Percentiles rank a stretch among this genome's conserved stretches.
phyloP scores from a whole-genome alignment of 108 stramenopile species.

The Pseudonitzschia multiseries region DNA sequence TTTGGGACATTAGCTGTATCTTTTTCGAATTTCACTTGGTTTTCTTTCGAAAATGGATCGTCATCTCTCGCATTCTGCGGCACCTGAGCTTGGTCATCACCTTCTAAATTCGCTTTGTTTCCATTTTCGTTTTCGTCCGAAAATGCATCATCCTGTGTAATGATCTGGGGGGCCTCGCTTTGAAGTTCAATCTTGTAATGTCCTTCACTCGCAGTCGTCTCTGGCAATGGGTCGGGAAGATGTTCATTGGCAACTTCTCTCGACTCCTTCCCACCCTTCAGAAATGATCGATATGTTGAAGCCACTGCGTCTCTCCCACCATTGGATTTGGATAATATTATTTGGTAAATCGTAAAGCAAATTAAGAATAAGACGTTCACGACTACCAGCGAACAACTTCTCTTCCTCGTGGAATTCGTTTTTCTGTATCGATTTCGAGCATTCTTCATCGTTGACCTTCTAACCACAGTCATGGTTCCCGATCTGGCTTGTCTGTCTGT shows the following conservation, averaged over 20 bases:
- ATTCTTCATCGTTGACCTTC: not conserved
- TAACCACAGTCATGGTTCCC: not conserved
- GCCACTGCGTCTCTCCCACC: not conserved
- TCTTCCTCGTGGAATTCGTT: not conserved
- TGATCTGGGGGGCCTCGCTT: not conserved
- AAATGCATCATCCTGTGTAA: not conserved
- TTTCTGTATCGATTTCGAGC: not conserved
- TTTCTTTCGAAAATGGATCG: conserved; percentile 4
- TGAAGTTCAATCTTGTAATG: not conserved
- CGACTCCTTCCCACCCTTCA: not conserved
- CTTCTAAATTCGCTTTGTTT: not conserved
- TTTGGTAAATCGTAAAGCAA: not conserved
- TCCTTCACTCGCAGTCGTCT: not conserved
- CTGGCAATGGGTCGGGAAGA: no score
- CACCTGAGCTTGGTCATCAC: not conserved
- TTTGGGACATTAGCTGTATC: not conserved
- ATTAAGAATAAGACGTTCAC: not conserved
- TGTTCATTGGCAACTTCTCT: no score
- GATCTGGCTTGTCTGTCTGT: no score
- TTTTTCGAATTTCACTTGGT: not conserved
- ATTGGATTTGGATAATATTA: conserved; percentile 4
- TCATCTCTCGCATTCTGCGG: not conserved
- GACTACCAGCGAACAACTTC: not conserved
- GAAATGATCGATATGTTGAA: conserved; percentile 6
- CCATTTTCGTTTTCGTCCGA: not conserved